phyloP scores from a whole-genome alignment of 2,329 filamentous ascomycete species.

The Nigrospora osmanthi region DNA sequence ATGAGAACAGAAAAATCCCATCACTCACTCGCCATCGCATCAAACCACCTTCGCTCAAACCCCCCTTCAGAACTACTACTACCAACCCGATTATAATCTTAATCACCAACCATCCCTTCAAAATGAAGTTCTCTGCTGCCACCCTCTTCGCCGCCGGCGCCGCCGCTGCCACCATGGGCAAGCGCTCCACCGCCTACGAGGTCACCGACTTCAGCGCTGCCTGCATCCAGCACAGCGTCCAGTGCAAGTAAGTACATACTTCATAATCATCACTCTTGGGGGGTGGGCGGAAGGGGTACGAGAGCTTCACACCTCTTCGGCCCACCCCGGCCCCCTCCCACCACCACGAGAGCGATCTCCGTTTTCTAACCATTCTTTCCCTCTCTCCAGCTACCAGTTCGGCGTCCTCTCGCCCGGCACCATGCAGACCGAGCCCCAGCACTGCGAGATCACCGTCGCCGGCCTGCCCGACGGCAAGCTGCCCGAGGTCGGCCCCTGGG shows the following conservation, averaged over 20 bases:
- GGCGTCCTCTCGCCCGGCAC: not conserved
- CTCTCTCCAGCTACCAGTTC: not conserved
- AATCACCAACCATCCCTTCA: not conserved
- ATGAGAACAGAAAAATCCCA: not conserved
- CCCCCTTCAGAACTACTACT: not conserved
- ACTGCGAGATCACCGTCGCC: not conserved
- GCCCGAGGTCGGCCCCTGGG: not conserved
- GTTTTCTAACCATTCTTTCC: not conserved
- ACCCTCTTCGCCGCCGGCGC: not conserved
- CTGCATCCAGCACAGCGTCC: not conserved
- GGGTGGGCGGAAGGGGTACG: no score
- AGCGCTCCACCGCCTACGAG: not conserved
- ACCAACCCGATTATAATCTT: no score
- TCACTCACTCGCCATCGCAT: not conserved
- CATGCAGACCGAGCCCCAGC: not conserved
- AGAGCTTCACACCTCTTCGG: no score
- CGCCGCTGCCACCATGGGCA: not conserved
- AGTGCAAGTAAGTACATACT: not conserved
- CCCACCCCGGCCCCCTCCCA: no score
- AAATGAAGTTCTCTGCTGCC: slow-evolving; percentile 3
- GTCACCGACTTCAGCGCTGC: not conserved
- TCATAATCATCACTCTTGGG: no score
- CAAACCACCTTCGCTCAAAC: not conserved
- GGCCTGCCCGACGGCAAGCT: not conserved
- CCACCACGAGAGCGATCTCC: not conserved